A percentile compares a stretch with the other conserved stretches of the same genome.
These are phyloP conservation scores for Madurella mycetomatis DNA, from an alignment of 2,329 filamentous ascomycete species.

Conservation along the genomic window DNA sequence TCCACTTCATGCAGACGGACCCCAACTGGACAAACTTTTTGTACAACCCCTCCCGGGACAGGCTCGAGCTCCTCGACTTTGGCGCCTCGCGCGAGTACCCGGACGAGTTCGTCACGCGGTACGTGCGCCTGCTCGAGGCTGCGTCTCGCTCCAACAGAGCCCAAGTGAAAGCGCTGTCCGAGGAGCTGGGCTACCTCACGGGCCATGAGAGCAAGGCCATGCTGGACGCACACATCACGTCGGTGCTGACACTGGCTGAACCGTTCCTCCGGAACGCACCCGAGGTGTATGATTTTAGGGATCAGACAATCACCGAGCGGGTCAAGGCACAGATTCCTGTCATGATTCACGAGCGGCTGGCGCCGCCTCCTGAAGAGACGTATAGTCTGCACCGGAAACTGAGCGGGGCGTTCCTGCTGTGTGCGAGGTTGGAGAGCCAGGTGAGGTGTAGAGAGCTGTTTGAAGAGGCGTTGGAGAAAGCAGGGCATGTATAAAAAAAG, in stretches of 20 bases:
- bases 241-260: conserved; percentile 84
- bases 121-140: conserved; percentile 74
- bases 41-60: conserved; percentile 67
- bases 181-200: conserved; percentile 83
- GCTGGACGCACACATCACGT: conserved; percentile 85
- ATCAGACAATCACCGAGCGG: conserved; percentile 94
- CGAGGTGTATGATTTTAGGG: conserved; percentile 82
- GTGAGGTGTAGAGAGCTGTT: conserved; percentile 83
- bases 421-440: conserved; percentile 76
- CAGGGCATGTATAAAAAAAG: conserved; percentile 20
- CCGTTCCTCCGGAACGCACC: conserved; percentile 76
- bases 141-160: conserved; percentile 67
- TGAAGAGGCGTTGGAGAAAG: conserved; percentile 46
- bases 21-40: conserved; percentile 99
- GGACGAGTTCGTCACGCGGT: conserved; percentile 70
- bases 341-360: conserved; percentile 84
- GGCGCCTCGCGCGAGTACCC: conserved; percentile 87
- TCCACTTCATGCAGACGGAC: conserved; percentile 98
- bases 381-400: conserved; percentile 94
- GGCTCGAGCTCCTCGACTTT: conserved; percentile 90
- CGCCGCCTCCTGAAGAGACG: conserved; percentile 94
- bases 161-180: conserved; percentile 62
- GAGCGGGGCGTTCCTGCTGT: conserved; percentile 90
- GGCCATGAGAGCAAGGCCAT: conserved; percentile 81
- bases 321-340: conserved; percentile 84